These are phyloP conservation scores for Linnemannia exigua DNA, from an alignment of 192 early-diverging fungal species.

Conservation along the genomic window DNA sequence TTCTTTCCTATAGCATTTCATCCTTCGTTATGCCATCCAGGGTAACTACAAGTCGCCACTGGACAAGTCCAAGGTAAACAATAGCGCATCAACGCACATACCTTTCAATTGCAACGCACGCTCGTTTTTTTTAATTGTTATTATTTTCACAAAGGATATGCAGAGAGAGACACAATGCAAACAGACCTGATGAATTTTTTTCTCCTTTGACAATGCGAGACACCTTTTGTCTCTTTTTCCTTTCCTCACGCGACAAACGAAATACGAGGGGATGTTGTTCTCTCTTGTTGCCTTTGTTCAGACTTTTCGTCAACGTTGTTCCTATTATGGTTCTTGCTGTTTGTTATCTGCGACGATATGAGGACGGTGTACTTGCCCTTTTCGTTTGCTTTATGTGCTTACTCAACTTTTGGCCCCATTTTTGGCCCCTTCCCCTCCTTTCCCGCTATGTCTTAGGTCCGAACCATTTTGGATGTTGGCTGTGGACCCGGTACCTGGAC, in stretches of 20 bases:
- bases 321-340: too few species aligned
- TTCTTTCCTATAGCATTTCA: slow-evolving; percentile 19
- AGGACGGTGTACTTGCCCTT: too few species aligned
- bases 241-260: not conserved
- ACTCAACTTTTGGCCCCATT: not conserved
- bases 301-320: too few species aligned
- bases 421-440: too few species aligned
- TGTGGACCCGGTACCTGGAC: slow-evolving; percentile 59
- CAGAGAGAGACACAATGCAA: too few species aligned
- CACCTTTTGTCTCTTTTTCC: not conserved
- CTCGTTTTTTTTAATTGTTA: too few species aligned
- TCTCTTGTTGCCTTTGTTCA: too few species aligned
- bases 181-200: not conserved
- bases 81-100: too few species aligned
- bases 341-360: too few species aligned
- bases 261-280: too few species aligned
- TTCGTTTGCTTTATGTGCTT: not conserved
- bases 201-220: not conserved
- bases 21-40: slow-evolving; percentile 42
- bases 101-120: too few species aligned
- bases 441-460: slow-evolving; percentile 2
- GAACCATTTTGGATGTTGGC: slow-evolving; percentile 46
- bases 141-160: too few species aligned
- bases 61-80: slow-evolving; percentile 35
- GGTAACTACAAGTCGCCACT: slow-evolving; percentile 43